Conservation (phyloP, 1,284 basidiomycete genomes). For the Hemileia vastatrix region DNA sequence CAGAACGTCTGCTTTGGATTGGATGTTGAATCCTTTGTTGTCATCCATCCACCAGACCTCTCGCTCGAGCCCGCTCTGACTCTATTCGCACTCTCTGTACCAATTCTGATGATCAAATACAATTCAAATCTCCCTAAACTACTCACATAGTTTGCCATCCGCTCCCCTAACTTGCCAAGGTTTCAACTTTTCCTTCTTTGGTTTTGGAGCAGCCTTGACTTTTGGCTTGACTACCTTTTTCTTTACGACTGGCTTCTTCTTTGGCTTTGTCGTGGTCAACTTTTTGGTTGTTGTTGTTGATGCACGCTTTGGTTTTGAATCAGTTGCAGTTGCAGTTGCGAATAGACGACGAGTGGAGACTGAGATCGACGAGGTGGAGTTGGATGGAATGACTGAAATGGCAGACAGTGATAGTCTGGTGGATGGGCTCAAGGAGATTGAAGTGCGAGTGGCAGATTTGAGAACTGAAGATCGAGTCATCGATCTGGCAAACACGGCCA, state of each 20-base stretch:
- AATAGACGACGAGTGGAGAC: background rate
- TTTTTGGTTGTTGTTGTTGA: conserved; percentile 27
- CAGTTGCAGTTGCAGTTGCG: background rate
- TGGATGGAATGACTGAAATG: background rate
- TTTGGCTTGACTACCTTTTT: background rate
- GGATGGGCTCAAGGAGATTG: background rate
- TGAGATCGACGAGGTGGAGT: background rate
- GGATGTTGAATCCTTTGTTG: too few relatives aligned
- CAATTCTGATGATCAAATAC: too few relatives aligned
- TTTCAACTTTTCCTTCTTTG: conserved; percentile 29
- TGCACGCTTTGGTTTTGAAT: conserved; percentile 27
- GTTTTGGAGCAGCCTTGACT: conserved; percentile 30
- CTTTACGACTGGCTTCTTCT: background rate
- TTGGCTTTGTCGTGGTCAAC: conserved; percentile 23
- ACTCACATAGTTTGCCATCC: conserved; percentile 32
- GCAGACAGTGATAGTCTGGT: background rate
- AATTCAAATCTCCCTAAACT: background rate
- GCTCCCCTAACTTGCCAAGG: conserved; percentile 32
- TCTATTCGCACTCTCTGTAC: too few relatives aligned
- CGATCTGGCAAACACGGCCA: too few relatives aligned
- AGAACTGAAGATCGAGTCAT: background rate
- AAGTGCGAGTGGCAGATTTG: background rate
- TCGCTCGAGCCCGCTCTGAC: too few relatives aligned
- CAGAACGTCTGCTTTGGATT: too few relatives aligned
- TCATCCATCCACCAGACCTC: too few relatives aligned